Percentiles rank a stretch among this genome's conserved stretches.
These are phyloP conservation scores for Cercospora sp. DNA, from an alignment of 2,329 filamentous ascomycete species.

Conservation along the genomic window DNA sequence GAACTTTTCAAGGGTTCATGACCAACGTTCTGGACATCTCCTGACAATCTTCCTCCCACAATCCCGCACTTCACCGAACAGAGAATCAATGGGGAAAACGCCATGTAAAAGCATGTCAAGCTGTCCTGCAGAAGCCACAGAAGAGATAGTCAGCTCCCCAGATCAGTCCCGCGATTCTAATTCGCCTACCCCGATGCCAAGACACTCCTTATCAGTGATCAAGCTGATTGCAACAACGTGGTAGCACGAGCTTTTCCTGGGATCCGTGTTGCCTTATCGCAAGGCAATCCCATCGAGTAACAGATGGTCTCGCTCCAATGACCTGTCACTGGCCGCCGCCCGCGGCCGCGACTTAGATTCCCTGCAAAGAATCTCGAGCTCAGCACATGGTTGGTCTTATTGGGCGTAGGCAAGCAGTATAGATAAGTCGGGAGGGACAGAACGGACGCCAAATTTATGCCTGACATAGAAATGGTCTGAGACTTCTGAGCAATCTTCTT, in stretches of 20 bases:
- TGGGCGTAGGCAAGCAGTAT: neutral
- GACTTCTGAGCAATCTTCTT: neutral
- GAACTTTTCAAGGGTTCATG: neutral
- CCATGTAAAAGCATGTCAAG: neutral
- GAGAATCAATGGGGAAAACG: neutral
- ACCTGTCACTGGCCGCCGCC: neutral
- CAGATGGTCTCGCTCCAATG: neutral
- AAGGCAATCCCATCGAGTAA: conserved; percentile 16
- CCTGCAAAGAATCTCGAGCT: neutral
- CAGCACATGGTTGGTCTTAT: neutral
- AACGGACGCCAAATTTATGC: neutral
- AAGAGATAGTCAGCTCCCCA: neutral
- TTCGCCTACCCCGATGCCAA: conserved; percentile 6
- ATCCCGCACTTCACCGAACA: neutral
- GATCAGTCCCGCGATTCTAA: neutral
- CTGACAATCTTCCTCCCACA: neutral
- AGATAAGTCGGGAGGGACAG: neutral
- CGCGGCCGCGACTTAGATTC: neutral
- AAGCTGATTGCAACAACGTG: conserved; percentile 5
- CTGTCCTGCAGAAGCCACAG: neutral
- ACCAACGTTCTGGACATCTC: conserved; percentile 7
- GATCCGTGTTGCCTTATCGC: conserved; percentile 2
- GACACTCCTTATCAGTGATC: conserved; percentile 12
- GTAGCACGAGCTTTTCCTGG: conserved; percentile 2
- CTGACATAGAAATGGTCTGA: neutral